Conservation (phyloP, 192 early-diverging fungal genomes). For the Mycoemilia scoparia region DNA sequence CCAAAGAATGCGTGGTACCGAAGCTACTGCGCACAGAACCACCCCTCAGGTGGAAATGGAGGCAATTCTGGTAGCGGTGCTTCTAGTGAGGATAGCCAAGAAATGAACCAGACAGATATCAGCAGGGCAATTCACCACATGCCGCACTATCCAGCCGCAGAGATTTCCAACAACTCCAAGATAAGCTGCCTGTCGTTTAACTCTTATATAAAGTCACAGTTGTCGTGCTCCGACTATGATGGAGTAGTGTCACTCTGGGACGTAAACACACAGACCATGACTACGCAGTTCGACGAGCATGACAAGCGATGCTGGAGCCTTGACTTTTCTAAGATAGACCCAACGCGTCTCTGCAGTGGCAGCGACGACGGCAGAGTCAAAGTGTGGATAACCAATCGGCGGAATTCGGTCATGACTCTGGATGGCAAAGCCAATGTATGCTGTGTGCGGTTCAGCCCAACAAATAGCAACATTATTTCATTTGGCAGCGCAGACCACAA, state of each 20-base stretch:
- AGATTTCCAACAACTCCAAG: constrained; percentile 64
- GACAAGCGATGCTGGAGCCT: constrained; percentile 87
- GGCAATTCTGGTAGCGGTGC: too few species aligned
- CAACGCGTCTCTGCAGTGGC: constrained; percentile 62
- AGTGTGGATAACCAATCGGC: constrained; percentile 69
- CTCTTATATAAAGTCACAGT: constrained; percentile 63
- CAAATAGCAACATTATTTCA: constrained; percentile 47
- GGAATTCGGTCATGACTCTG: constrained; percentile 57
- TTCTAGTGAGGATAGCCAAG: constrained; percentile 33
- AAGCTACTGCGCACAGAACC: too few species aligned
- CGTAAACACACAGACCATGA: constrained; percentile 39
- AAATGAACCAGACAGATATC: constrained; percentile 3
- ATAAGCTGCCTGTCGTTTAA: constrained; percentile 92
- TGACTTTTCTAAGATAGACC: constrained; percentile 62
- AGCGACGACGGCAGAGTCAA: constrained; percentile 89
- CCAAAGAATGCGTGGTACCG: constrained; percentile 1
- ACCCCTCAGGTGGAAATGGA: too few species aligned
- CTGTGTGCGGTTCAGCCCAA: constrained; percentile 84
- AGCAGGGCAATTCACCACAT: constrained; percentile 8
- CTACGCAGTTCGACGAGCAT: constrained; percentile 65
- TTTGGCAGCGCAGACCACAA: constrained; percentile 90
- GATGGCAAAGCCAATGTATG: constrained; percentile 78
- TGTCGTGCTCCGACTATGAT: constrained; percentile 86
- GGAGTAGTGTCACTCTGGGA: constrained; percentile 85
- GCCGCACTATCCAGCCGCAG: constrained; percentile 60